Conservation (phyloP, 805 yeast genomes). For the Ascoidea rubescens region DNA sequence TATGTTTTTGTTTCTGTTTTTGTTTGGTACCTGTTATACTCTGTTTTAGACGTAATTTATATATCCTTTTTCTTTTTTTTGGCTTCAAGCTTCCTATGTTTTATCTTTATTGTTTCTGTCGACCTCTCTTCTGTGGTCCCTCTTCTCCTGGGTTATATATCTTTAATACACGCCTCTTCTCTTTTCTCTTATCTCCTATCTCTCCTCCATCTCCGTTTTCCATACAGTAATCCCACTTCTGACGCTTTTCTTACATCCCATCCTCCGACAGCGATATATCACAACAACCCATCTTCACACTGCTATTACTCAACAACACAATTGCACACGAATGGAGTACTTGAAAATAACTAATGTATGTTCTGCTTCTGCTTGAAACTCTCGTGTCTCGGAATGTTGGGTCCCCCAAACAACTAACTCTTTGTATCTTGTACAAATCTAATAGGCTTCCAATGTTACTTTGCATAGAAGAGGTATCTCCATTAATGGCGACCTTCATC, state of each 20-base stretch:
- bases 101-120: neutral
- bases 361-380: neutral
- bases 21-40: too few relatives aligned
- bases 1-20: too few relatives aligned
- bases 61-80: too few relatives aligned
- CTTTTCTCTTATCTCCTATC: neutral
- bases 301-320: neutral
- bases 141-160: neutral
- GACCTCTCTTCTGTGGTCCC: neutral
- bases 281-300: neutral
- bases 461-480: slow-evolving; percentile 45
- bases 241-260: neutral
- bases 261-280: neutral
- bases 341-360: slow-evolving; percentile 37
- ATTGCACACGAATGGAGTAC: slow-evolving; percentile 29
- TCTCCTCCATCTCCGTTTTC: neutral
- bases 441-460: slow-evolving; percentile 31
- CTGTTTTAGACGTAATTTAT: too few relatives aligned
- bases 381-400: neutral
- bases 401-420: neutral
- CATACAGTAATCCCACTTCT: too few relatives aligned
- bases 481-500: slow-evolving; percentile 45
- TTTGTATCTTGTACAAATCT: neutral
- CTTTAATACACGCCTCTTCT: too few relatives aligned
- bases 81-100: too few relatives aligned